phyloP scores from a whole-genome alignment of 2,329 filamentous ascomycete species.

The Aspergillus terreus region DNA sequence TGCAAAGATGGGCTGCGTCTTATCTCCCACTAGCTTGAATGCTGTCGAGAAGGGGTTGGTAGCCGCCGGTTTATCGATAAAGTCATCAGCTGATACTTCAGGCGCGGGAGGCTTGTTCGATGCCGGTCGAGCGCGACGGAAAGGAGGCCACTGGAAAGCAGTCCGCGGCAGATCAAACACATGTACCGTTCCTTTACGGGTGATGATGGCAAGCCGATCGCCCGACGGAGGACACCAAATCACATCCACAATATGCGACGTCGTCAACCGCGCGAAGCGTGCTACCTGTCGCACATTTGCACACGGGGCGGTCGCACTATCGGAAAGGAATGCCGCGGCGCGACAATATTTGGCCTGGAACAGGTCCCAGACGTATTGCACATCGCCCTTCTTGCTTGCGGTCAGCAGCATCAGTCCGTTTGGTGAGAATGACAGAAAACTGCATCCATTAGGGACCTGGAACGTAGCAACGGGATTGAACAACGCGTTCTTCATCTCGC shows the following conservation, averaged over 20 bases:
- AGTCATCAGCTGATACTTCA: slow-evolving; percentile 46
- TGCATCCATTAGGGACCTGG: slow-evolving; percentile 47
- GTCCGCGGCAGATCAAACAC: slow-evolving; percentile 80
- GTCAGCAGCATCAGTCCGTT: slow-evolving; percentile 46
- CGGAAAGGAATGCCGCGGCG: slow-evolving; percentile 33
- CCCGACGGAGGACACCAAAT: slow-evolving; percentile 79
- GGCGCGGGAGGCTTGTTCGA: slow-evolving; percentile 32
- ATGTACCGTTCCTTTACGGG: slow-evolving; percentile 92
- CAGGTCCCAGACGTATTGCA: slow-evolving; percentile 50
- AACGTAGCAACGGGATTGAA: slow-evolving; percentile 43
- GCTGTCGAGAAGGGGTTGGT: slow-evolving; percentile 61
- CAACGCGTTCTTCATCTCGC: slow-evolving; percentile 31
- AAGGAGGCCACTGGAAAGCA: slow-evolving; percentile 84
- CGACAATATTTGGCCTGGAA: slow-evolving; percentile 46
- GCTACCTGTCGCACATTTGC: slow-evolving; percentile 72
- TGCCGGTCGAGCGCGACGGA: slow-evolving; percentile 44
- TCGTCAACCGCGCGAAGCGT: slow-evolving; percentile 85
- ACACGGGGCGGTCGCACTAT: slow-evolving; percentile 28
- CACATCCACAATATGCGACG: slow-evolving; percentile 85
- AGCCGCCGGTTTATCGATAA: slow-evolving; percentile 40
- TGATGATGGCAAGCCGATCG: slow-evolving; percentile 82
- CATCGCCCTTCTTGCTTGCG: slow-evolving; percentile 47
- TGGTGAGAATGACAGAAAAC: slow-evolving; percentile 47
- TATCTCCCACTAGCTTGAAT: slow-evolving; percentile 63
- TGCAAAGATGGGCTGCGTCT: slow-evolving; percentile 60